Evolutionary conservation across 2,329 filamentous ascomycete species (phyloP).

Genomic region (Pseudogymnoascus destructans): DNA sequence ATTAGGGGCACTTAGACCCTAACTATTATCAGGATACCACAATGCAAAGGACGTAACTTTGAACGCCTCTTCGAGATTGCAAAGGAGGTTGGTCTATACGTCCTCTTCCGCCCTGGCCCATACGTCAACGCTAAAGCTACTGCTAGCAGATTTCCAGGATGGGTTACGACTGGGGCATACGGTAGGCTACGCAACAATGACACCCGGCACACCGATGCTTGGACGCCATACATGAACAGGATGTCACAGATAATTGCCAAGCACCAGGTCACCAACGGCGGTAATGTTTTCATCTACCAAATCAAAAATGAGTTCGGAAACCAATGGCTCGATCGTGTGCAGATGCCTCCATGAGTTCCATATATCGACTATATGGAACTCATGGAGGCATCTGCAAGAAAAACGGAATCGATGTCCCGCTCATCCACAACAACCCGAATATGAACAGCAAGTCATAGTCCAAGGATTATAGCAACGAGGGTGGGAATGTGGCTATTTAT

Average conservation of each 20-base stretch:
- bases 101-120: conserved; percentile 43
- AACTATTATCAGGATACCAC: conserved; percentile 29
- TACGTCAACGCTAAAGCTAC: conserved; percentile 53
- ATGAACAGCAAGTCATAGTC: conserved; percentile 46
- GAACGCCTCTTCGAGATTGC: conserved; percentile 39
- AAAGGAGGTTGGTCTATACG: conserved; percentile 40
- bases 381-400: conserved; percentile 39
- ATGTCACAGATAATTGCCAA: conserved; percentile 38
- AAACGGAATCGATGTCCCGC: conserved; percentile 45
- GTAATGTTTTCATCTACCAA: conserved; percentile 42
- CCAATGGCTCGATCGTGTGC: conserved; percentile 31
- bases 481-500: conserved; percentile 42
- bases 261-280: conserved; percentile 43
- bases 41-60: conserved; percentile 35
- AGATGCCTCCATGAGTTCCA: no score
- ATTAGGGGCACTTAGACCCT: conserved; percentile 24
- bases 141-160: conserved; percentile 48
- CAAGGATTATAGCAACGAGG: conserved; percentile 41
- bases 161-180: conserved; percentile 48
- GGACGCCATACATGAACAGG: conserved; percentile 39
- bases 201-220: conserved; percentile 37
- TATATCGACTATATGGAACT: conserved; percentile 46
- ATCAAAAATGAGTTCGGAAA: conserved; percentile 42
- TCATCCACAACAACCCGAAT: conserved; percentile 47
- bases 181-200: conserved; percentile 41